phyloP scores from a whole-genome alignment of 1,139 yeast species.

The Pichia terricola region DNA sequence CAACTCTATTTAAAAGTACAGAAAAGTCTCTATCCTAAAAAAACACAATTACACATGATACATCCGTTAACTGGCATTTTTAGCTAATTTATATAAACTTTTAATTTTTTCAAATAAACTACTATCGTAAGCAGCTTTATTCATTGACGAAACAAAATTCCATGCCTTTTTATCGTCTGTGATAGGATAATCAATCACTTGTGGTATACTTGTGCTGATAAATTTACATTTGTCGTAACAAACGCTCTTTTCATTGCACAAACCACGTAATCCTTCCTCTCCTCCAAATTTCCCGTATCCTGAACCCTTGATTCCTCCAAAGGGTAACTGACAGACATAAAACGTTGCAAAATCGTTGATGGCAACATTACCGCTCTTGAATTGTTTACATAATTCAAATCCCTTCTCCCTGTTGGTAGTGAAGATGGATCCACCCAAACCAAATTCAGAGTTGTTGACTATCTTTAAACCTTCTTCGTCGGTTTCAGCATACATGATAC shows the following conservation, averaged over 20 bases:
- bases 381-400: conserved; percentile 49
- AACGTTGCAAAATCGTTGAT: conserved; percentile 95
- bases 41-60: neutral
- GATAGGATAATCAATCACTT: conserved; percentile 85
- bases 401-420: conserved; percentile 41
- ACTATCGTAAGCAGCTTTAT: conserved; percentile 76
- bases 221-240: conserved; percentile 77
- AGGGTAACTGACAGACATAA: conserved; percentile 90
- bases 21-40: conserved; percentile 30
- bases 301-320: conserved; percentile 87
- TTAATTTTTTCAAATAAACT: conserved; percentile 60
- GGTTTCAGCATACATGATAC: conserved; percentile 60
- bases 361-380: conserved; percentile 85
- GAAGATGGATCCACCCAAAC: conserved; percentile 85
- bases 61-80: conserved; percentile 20
- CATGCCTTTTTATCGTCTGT: conserved; percentile 74
- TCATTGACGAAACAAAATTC: conserved; percentile 74
- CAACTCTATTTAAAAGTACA: conserved; percentile 47
- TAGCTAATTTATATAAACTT: conserved; percentile 43
- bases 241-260: conserved; percentile 77
- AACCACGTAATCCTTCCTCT: conserved; percentile 85
- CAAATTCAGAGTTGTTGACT: conserved; percentile 83
- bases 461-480: conserved; percentile 64
- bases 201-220: conserved; percentile 75
- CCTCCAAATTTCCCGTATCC: conserved; percentile 98